Conservation (phyloP, 225 moss, liverwort and hornwort species). For the Pleurozium schreberi region DNA sequence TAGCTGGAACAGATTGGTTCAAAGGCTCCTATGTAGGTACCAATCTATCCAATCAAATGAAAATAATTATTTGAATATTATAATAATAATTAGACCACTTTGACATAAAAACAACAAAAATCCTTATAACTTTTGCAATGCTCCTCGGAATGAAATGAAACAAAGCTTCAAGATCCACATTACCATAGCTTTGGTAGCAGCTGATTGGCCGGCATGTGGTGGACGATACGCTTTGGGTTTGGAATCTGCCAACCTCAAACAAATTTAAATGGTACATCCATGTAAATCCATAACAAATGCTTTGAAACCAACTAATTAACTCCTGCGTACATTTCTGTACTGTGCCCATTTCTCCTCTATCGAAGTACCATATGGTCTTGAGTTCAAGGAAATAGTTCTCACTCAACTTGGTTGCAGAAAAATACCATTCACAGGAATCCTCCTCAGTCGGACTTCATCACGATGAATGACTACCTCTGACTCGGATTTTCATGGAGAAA, state of each 20-base stretch:
- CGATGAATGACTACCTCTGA: neutral
- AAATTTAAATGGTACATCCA: neutral
- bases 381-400: neutral
- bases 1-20: neutral
- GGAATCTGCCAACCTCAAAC: conserved; percentile 1
- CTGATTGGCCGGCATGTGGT: conserved; percentile 82
- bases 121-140: neutral
- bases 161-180: neutral
- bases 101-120: no score
- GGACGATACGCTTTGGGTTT: conserved; percentile 89
- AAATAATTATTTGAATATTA: neutral
- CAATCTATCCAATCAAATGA: neutral
- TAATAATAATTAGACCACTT: neutral
- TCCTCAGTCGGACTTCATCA: neutral
- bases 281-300: neutral
- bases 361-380: neutral
- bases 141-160: neutral
- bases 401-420: neutral
- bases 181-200: conserved; percentile 84
- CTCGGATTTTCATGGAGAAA: neutral
- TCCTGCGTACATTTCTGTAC: neutral
- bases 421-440: neutral
- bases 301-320: neutral
- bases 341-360: neutral
- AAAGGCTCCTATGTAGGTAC: neutral